Percentiles rank a stretch among this genome's conserved stretches.
Conservation (phyloP, 441 rosid genomes). For the Cnidoscolus chayamansa region DNA sequence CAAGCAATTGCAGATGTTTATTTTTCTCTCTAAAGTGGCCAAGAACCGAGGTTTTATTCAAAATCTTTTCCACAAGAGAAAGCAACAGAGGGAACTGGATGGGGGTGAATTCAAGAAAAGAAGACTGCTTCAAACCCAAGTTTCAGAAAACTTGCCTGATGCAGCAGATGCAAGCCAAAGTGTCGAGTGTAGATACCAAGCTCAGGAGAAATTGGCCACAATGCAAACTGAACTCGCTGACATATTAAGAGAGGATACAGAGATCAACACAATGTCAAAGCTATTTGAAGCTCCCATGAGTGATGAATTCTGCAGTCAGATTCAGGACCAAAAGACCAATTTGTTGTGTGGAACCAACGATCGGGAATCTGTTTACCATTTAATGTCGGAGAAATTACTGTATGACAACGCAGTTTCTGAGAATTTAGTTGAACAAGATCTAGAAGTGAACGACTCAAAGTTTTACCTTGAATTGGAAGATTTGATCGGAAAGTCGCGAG, state of each 20-base stretch:
- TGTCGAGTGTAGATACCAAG: constrained; percentile 25
- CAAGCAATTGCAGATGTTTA: constrained; percentile 49
- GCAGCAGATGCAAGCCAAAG: constrained; percentile 10
- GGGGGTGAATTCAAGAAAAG: constrained; percentile 39
- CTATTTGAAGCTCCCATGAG: constrained; percentile 18
- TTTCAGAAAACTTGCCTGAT: constrained; percentile 21
- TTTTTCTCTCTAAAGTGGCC: constrained; percentile 44
- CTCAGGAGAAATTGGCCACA: constrained; percentile 30
- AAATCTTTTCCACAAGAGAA: constrained; percentile 43
- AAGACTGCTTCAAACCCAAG: constrained; percentile 38
- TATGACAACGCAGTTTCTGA: constrained; percentile 26
- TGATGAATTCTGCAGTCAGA: constrained; percentile 19
- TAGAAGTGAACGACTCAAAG: constrained; percentile 36
- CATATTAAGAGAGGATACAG: constrained; percentile 18
- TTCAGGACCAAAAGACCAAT: constrained; percentile 21
- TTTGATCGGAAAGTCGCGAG: constrained; percentile 37
- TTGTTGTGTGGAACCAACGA: constrained; percentile 13
- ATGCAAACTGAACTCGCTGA: constrained; percentile 34
- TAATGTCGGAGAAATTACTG: constrained; percentile 37
- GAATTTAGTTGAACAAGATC: constrained; percentile 28
- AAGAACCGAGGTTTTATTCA: constrained; percentile 41
- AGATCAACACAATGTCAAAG: constrained; percentile 13
- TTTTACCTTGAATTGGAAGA: constrained; percentile 57
- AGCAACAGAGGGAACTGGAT: constrained; percentile 36
- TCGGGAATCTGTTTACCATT: constrained; percentile 28